A percentile compares a stretch with the other conserved stretches of the same genome.
phyloP scores from a whole-genome alignment of 148 eudicot genomes.

The Fallopia convolvulus region DNA sequence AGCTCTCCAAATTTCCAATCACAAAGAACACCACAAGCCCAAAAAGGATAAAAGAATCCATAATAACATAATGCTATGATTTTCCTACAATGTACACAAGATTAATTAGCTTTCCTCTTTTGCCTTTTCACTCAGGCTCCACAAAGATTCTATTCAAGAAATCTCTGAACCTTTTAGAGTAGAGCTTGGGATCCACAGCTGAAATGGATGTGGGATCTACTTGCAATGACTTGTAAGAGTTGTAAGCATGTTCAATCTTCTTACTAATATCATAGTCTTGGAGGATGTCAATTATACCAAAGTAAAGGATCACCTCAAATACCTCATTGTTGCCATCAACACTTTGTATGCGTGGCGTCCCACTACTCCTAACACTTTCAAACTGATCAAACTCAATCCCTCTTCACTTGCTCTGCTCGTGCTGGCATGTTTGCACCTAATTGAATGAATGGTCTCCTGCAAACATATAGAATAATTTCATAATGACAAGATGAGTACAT shows the following conservation, averaged over 20 bases:
- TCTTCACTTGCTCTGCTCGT: conserved; percentile 12
- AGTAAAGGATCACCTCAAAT: conserved; percentile 14
- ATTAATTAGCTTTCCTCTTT: neutral
- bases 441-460: conserved; percentile 15
- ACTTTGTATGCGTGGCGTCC: conserved; percentile 11
- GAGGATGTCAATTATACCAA: conserved; percentile 17
- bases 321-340: conserved; percentile 9
- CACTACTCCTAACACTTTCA: neutral
- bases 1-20: neutral
- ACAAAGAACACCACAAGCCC: neutral
- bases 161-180: conserved; percentile 17
- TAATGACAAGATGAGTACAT: neutral
- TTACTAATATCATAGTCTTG: conserved; percentile 18
- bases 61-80: neutral
- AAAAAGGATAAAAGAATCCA: neutral
- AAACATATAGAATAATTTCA: neutral
- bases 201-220: conserved; percentile 17
- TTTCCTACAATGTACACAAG: neutral
- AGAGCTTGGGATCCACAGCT: conserved; percentile 17
- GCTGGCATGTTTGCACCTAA: conserved; percentile 20
- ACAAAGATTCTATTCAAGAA: conserved; percentile 14
- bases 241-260: conserved; percentile 17
- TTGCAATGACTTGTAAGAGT: conserved; percentile 18
- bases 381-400: conserved; percentile 14
- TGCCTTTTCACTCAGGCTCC: conserved; percentile 6